phyloP scores from a whole-genome alignment of 257 asterid species.

The Jaltomata sinuosa region DNA sequence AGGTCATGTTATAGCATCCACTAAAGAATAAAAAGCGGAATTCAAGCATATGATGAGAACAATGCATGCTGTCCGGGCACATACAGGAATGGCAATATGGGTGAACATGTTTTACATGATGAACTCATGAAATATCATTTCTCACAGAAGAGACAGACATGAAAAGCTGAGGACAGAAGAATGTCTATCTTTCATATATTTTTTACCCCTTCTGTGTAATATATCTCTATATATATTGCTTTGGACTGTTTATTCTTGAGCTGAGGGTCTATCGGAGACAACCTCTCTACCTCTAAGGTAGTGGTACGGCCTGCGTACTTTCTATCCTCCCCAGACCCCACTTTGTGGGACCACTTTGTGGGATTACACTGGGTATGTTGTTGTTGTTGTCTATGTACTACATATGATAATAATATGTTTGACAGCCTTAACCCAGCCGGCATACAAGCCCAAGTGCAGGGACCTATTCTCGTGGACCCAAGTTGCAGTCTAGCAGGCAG shows the following conservation, averaged over 20 bases:
- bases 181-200: not conserved
- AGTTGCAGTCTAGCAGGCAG: not conserved
- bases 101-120: not conserved
- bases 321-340: too few species aligned
- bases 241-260: too few species aligned
- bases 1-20: constrained; percentile 1
- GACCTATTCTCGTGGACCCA: not conserved
- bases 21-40: not conserved
- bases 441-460: not conserved
- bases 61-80: not conserved
- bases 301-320: too few species aligned
- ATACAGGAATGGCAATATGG: not conserved
- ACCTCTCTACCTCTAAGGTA: too few species aligned
- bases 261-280: too few species aligned
- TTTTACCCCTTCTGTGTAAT: not conserved
- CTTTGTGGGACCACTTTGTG: too few species aligned
- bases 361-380: too few species aligned
- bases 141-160: not conserved
- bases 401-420: too few species aligned
- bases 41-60: not conserved
- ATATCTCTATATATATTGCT: too few species aligned
- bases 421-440: not conserved
- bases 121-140: not conserved
- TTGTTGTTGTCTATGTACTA: too few species aligned
- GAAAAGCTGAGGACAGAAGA: not conserved